A percentile compares a stretch with the other conserved stretches of the same genome.
phyloP scores from a whole-genome alignment of 2,329 filamentous ascomycete genomes.

The Trichoderma sp. region DNA sequence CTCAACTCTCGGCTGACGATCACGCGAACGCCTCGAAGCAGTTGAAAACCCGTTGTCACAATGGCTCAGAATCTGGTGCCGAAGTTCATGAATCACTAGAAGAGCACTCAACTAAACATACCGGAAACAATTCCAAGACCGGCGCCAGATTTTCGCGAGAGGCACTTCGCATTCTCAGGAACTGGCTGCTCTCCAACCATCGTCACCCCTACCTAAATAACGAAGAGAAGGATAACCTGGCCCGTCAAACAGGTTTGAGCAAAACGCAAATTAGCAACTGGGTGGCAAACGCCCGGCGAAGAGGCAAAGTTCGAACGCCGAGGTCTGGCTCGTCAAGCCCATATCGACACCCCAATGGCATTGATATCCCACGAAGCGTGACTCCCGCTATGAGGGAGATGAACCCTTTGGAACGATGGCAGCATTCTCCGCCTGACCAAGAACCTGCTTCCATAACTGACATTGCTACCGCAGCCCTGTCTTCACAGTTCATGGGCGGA shows the following conservation, averaged over 20 bases:
- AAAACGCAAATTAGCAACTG: constrained; percentile 82
- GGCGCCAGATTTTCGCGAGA: constrained; percentile 60
- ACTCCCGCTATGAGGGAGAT: constrained; percentile 15
- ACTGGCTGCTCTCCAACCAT: constrained; percentile 74
- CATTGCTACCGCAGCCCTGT: constrained; percentile 32
- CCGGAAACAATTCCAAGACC: neutral
- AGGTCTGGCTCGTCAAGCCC: constrained; percentile 4
- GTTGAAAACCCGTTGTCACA: neutral
- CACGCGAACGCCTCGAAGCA: neutral
- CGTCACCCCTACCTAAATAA: constrained; percentile 82
- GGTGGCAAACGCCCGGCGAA: constrained; percentile 80
- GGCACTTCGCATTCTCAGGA: constrained; percentile 72
- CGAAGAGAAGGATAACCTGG: constrained; percentile 74
- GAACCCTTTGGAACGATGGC: constrained; percentile 37
- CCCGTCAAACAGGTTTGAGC: constrained; percentile 72
- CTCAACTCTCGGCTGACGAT: neutral
- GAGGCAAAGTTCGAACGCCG: constrained; percentile 62
- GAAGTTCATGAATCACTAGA: neutral
- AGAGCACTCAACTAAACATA: neutral
- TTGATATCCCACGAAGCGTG: constrained; percentile 5
- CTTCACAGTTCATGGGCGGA: neutral
- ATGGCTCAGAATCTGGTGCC: neutral
- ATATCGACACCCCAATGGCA: constrained; percentile 42
- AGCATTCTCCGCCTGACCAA: constrained; percentile 37
- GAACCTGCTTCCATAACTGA: constrained; percentile 35